Conservation (phyloP, 345 rosid species). For the Erysimum cheiranthoides region DNA sequence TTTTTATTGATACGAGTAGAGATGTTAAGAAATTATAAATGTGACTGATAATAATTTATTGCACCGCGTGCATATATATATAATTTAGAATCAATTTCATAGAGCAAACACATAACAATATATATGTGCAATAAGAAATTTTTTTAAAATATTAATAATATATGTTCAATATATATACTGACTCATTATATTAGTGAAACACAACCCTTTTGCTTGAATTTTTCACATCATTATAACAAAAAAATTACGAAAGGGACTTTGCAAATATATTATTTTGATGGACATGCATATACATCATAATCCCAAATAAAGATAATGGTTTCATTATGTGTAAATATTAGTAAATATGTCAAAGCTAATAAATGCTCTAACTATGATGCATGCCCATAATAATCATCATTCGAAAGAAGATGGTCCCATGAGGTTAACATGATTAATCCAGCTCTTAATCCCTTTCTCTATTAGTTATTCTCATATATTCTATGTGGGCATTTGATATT, state of each 20-base stretch:
- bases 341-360: slow-evolving; percentile 33
- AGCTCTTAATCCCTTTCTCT: slow-evolving; percentile 43
- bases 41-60: neutral
- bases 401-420: slow-evolving; percentile 44
- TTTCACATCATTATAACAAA: slow-evolving; percentile 14
- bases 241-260: slow-evolving; percentile 4
- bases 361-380: slow-evolving; percentile 47
- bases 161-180: too few relatives aligned
- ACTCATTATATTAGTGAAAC: neutral
- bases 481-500: slow-evolving; percentile 6
- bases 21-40: neutral
- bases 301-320: slow-evolving; percentile 10
- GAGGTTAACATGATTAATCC: slow-evolving; percentile 51
- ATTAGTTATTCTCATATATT: slow-evolving; percentile 29
- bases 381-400: slow-evolving; percentile 44
- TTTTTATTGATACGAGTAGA: neutral
- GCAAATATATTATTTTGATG: neutral
- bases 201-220: slow-evolving; percentile 1
- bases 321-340: slow-evolving; percentile 27
- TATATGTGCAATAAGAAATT: too few relatives aligned
- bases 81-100: neutral
- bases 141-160: too few relatives aligned
- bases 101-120: too few relatives aligned
- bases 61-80: too few relatives aligned
- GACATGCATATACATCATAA: slow-evolving; percentile 29